Evolutionary conservation across 306 rosid species (phyloP).

Genomic region (Cucurbita maxima): DNA sequence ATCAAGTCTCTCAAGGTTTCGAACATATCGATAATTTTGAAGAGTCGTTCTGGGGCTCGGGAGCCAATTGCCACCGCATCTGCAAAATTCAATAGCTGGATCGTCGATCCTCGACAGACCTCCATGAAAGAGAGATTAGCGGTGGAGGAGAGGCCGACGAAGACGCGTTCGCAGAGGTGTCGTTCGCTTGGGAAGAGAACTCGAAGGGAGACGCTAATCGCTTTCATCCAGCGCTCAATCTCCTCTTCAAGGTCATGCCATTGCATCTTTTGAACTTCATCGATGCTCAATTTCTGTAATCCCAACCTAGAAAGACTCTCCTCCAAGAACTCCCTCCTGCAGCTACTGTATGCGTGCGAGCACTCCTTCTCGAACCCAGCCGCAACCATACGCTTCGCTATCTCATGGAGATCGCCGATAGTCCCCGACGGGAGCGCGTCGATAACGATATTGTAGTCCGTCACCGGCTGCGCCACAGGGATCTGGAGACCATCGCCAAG

Average conservation of each 20-base stretch:
- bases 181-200: constrained; percentile 81
- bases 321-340: constrained; percentile 76
- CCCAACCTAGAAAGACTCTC: constrained; percentile 81
- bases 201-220: constrained; percentile 48
- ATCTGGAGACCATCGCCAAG: constrained; percentile 25
- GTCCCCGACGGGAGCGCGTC: constrained; percentile 79
- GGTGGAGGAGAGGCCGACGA: constrained; percentile 66
- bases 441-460: constrained; percentile 56
- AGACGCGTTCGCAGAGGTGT: constrained; percentile 60
- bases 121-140: constrained; percentile 80
- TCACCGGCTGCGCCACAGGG: constrained; percentile 64
- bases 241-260: constrained; percentile 88
- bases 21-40: constrained; percentile 62
- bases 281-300: constrained; percentile 72
- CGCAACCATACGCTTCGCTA: constrained; percentile 83
- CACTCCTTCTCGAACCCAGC: constrained; percentile 89
- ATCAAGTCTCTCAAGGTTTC: constrained; percentile 67
- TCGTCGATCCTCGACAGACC: constrained; percentile 68
- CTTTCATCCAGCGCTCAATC: constrained; percentile 77
- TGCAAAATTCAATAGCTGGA: constrained; percentile 68
- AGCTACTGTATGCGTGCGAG: constrained; percentile 66
- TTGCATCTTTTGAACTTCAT: constrained; percentile 71
- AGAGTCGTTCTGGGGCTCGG: constrained; percentile 74
- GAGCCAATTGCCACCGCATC: constrained; percentile 76
- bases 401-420: constrained; percentile 73